These are phyloP conservation scores for Fusarium goolgardi DNA, from an alignment of 2,329 filamentous ascomycete genomes.

Conservation along the genomic window DNA sequence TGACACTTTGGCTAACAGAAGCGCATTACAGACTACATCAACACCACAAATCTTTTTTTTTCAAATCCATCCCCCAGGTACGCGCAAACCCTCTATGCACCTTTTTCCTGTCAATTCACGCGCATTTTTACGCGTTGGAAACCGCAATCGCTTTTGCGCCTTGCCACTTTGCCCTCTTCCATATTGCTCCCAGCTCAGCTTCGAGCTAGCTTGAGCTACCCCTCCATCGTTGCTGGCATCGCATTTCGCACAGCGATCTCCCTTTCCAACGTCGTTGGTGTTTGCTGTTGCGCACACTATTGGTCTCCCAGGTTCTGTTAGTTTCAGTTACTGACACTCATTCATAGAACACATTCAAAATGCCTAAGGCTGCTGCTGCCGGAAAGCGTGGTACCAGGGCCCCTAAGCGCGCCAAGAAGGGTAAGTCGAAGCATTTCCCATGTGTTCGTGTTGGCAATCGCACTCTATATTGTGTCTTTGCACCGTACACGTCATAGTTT, in stretches of 20 bases:
- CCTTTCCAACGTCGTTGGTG: neutral
- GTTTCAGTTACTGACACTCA: conserved; percentile 40
- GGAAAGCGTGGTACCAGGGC: conserved; percentile 66
- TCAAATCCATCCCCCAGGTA: conserved; percentile 42
- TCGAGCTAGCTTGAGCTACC: conserved; percentile 42
- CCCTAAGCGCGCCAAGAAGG: conserved; percentile 68
- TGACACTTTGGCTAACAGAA: conserved; percentile 44
- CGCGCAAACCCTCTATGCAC: conserved; percentile 18
- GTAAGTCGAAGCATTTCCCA: conserved; percentile 54
- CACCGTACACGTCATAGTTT: neutral
- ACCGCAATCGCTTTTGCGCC: conserved; percentile 49
- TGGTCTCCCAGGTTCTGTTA: neutral
- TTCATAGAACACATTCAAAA: conserved; percentile 56
- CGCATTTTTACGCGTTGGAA: conserved; percentile 34
- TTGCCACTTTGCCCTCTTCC: conserved; percentile 31
- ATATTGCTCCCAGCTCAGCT: conserved; percentile 27
- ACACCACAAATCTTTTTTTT: conserved; percentile 26
- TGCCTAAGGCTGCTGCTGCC: conserved; percentile 67
- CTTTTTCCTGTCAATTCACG: conserved; percentile 33
- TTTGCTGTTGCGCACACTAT: neutral
- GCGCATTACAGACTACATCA: conserved; percentile 48
- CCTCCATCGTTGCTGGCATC: conserved; percentile 35
- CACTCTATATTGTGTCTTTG: neutral
- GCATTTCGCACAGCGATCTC: neutral
- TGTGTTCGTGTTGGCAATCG: neutral